Percentiles rank a stretch among this genome's conserved stretches.
Conservation (phyloP, 2,329 filamentous ascomycete genomes). For the Colletotrichum tropicicola region DNA sequence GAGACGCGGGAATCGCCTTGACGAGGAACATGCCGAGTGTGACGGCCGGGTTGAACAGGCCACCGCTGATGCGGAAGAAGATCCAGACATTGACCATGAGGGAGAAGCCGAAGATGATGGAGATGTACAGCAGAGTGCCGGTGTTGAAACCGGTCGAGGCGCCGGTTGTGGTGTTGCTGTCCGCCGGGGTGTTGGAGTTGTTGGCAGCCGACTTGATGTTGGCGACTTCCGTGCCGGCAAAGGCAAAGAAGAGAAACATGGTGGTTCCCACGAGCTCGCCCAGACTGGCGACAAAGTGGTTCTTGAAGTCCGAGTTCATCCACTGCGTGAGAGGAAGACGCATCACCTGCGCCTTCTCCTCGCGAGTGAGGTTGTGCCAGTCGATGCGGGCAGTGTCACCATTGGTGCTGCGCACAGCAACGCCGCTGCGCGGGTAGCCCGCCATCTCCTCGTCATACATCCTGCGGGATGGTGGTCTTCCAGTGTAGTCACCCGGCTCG, state of each 20-base stretch:
- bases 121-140: conserved; percentile 51
- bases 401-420: conserved; percentile 17
- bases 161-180: conserved; percentile 49
- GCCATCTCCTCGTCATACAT: conserved; percentile 30
- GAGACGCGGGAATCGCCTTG: conserved; percentile 54
- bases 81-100: conserved; percentile 57
- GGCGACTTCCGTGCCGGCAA: conserved; percentile 50
- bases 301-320: conserved; percentile 57
- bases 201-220: conserved; percentile 45
- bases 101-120: conserved; percentile 51
- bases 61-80: conserved; percentile 55
- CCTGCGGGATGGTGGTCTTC: conserved; percentile 22
- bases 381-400: conserved; percentile 39
- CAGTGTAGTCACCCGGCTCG: conserved; percentile 21
- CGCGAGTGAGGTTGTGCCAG: conserved; percentile 47
- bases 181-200: conserved; percentile 23
- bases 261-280: conserved; percentile 53
- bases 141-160: conserved; percentile 53
- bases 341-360: conserved; percentile 53
- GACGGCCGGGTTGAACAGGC: conserved; percentile 47
- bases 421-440: conserved; percentile 13
- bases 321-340: conserved; percentile 53
- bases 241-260: conserved; percentile 54
- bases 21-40: conserved; percentile 62
- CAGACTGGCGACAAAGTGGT: conserved; percentile 48